These are phyloP conservation scores for Coelastrella sp. DNA, from an alignment of 139 green algal genomes.

Conservation along the genomic window DNA sequence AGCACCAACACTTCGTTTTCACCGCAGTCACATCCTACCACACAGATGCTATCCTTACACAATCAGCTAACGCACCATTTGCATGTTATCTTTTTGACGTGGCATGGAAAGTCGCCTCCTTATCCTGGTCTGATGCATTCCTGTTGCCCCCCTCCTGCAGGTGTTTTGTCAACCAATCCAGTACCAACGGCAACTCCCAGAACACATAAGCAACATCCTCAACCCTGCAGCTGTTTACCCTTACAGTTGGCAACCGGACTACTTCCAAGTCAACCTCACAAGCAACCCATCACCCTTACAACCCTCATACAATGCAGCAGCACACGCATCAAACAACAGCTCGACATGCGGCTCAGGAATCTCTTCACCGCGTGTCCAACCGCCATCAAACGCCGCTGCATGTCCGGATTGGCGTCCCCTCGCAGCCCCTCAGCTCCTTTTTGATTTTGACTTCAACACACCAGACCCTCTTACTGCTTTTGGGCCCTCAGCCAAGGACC, in stretches of 20 bases:
- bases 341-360: no score
- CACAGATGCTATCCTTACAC: background rate
- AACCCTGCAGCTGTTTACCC: background rate
- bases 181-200: background rate
- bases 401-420: slow-evolving; percentile 63
- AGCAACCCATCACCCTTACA: background rate
- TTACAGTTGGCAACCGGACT: slow-evolving; percentile 22
- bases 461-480: slow-evolving; percentile 53
- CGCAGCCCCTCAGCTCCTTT: slow-evolving; percentile 55
- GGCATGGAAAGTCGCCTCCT: background rate
- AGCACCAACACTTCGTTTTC: background rate
- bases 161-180: slow-evolving; percentile 45
- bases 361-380: no score
- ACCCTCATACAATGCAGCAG: background rate
- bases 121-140: background rate
- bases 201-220: background rate
- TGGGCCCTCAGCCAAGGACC: slow-evolving; percentile 35
- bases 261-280: slow-evolving; percentile 21
- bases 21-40: background rate
- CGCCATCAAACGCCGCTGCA: background rate
- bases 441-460: slow-evolving; percentile 81
- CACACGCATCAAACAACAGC: background rate
- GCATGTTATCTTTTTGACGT: background rate
- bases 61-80: background rate
- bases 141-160: background rate